These are phyloP conservation scores for Ganoderma multipileum DNA, from an alignment of 1,284 basidiomycete genomes.

Conservation along the genomic window DNA sequence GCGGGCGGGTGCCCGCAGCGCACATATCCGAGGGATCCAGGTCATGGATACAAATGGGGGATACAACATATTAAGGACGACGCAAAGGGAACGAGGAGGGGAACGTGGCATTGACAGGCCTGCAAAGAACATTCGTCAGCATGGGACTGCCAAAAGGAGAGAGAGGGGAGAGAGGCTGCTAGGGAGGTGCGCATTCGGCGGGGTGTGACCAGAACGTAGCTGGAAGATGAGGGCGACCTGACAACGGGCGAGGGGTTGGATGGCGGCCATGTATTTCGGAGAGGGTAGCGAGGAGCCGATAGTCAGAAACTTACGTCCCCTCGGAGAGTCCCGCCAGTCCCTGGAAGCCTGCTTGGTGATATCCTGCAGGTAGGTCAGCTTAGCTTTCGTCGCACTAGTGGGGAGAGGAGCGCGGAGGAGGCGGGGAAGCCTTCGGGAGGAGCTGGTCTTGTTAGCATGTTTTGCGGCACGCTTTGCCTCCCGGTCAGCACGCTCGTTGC, in stretches of 20 bases:
- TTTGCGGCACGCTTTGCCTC: no score
- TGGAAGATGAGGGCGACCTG: slow-evolving; percentile 37
- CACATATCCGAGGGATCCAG: background rate
- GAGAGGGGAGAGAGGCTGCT: no score
- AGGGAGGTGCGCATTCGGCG: slow-evolving; percentile 38
- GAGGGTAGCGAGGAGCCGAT: slow-evolving; percentile 26
- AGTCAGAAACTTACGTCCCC: background rate
- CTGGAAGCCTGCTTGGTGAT: background rate
- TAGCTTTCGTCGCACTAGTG: background rate
- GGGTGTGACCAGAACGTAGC: slow-evolving; percentile 38
- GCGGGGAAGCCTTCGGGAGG: slow-evolving; percentile 19
- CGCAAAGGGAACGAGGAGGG: no score
- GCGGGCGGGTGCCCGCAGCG: background rate
- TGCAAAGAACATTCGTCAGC: no score
- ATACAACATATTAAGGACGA: no score
- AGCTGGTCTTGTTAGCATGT: background rate
- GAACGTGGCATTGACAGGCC: no score
- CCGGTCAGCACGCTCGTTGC: slow-evolving; percentile 31
- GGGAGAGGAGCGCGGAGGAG: slow-evolving; percentile 25
- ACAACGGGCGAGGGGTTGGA: slow-evolving; percentile 12
- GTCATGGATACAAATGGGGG: no score
- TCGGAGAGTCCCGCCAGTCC: slow-evolving; percentile 4
- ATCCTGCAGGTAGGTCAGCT: background rate
- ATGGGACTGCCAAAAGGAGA: no score
- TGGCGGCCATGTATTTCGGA: background rate